Percentiles rank a stretch among this genome's conserved stretches.
phyloP scores from a whole-genome alignment of 805 yeast genomes.

The Yamadazyma sp. region DNA sequence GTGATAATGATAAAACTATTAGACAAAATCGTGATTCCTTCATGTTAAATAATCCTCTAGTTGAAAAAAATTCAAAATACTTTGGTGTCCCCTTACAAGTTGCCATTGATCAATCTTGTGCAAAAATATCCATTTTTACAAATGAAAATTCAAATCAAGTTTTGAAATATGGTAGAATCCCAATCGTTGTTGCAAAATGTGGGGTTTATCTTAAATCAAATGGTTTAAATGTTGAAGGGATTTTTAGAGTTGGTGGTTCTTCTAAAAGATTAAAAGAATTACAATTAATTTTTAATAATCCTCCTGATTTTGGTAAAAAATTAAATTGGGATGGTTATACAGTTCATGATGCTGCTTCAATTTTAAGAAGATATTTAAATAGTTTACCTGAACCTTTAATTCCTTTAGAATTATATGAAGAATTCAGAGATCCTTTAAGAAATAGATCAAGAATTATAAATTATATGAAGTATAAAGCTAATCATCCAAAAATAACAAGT shows the following conservation, averaged over 20 bases:
- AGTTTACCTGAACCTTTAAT: slow-evolving; percentile 90
- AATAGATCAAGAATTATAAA: slow-evolving; percentile 61
- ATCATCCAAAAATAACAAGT: slow-evolving; percentile 24
- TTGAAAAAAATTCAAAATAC: slow-evolving; percentile 53
- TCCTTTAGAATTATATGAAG: slow-evolving; percentile 72
- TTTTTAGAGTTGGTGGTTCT: slow-evolving; percentile 90
- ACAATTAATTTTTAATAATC: slow-evolving; percentile 76
- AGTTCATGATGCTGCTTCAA: slow-evolving; percentile 94
- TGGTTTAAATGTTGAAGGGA: slow-evolving; percentile 81
- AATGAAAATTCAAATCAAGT: slow-evolving; percentile 53
- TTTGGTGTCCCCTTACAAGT: slow-evolving; percentile 75
- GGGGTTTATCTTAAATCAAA: slow-evolving; percentile 80
- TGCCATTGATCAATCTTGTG: slow-evolving; percentile 74
- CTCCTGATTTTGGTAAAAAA: slow-evolving; percentile 88
- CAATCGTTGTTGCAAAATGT: slow-evolving; percentile 93
- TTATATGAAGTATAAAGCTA: slow-evolving; percentile 61
- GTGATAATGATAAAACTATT: slow-evolving; percentile 12
- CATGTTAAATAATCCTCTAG: slow-evolving; percentile 40
- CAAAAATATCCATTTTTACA: slow-evolving; percentile 64
- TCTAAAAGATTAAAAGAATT: slow-evolving; percentile 82
- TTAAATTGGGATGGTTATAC: slow-evolving; percentile 90
- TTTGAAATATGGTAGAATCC: slow-evolving; percentile 82
- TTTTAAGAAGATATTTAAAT: slow-evolving; percentile 80
- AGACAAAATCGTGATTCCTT: slow-evolving; percentile 52
- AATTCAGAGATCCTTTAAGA: slow-evolving; percentile 73